phyloP scores from a whole-genome alignment of 495 filamentous ascomycete species.

The Terfezia boudieri region DNA sequence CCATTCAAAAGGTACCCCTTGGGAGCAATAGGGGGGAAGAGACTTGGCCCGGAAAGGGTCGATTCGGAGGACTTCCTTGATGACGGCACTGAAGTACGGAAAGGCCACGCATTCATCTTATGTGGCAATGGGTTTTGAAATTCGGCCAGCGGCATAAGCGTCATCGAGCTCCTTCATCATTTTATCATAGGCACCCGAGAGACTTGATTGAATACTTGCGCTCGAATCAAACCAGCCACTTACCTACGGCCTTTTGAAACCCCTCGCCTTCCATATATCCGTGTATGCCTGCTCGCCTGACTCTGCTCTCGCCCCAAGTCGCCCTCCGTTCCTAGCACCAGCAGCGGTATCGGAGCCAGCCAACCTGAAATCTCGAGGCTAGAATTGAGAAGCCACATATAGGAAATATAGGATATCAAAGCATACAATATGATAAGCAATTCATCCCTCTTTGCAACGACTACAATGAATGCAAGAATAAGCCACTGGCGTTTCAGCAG shows the following conservation, averaged over 20 bases:
- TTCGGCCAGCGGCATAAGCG: conserved; percentile 20
- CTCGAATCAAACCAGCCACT: no score
- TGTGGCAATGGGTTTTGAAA: conserved; percentile 23
- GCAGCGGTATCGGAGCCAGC: conserved; percentile 44
- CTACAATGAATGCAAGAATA: neutral
- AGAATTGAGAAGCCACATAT: neutral
- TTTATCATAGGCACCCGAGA: conserved; percentile 23
- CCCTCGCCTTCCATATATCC: no score
- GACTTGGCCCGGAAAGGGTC: conserved; percentile 36
- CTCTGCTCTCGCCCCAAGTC: no score
- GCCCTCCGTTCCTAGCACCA: no score
- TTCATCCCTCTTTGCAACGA: conserved; percentile 5
- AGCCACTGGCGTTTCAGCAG: no score
- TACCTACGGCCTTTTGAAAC: no score
- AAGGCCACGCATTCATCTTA: conserved; percentile 29
- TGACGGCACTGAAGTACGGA: conserved; percentile 43
- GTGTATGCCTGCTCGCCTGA: no score
- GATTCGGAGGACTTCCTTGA: conserved; percentile 46
- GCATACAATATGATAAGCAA: neutral
- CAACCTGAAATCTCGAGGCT: conserved; percentile 7
- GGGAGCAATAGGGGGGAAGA: conserved; percentile 30
- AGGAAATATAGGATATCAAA: neutral
- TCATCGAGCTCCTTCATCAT: conserved; percentile 27
- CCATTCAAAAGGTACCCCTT: conserved; percentile 32
- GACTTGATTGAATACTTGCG: no score